These are phyloP conservation scores for Aspergillus vadensis DNA, from an alignment of 2,329 filamentous ascomycete genomes.

Conservation along the genomic window DNA sequence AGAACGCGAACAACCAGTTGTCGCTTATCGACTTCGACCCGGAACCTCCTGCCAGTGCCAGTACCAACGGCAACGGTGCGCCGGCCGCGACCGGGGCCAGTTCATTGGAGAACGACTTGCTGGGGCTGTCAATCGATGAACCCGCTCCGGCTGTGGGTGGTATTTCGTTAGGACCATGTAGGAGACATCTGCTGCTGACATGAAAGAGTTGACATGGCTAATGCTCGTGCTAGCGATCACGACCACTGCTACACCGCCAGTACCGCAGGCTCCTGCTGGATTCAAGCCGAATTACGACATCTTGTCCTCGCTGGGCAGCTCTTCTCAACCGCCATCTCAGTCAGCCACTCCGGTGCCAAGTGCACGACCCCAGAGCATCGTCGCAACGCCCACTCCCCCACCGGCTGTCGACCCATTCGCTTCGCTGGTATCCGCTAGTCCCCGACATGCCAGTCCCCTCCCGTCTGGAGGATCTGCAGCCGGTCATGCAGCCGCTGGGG, in stretches of 20 bases:
- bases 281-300: conserved; percentile 60
- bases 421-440: conserved; percentile 54
- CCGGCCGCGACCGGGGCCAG: conserved; percentile 56
- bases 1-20: conserved; percentile 73
- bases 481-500: conserved; percentile 20
- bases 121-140: conserved; percentile 81
- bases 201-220: conserved; percentile 35
- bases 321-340: conserved; percentile 51
- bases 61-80: conserved; percentile 47
- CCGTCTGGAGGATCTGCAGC: conserved; percentile 27
- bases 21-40: conserved; percentile 89
- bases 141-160: conserved; percentile 74
- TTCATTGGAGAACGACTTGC: conserved; percentile 82
- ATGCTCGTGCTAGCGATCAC: conserved; percentile 38
- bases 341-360: conserved; percentile 53
- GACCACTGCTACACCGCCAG: conserved; percentile 31
- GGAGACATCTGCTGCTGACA: conserved; percentile 25
- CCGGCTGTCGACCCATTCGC: conserved; percentile 62
- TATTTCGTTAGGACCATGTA: conserved; percentile 79
- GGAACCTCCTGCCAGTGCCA: conserved; percentile 52
- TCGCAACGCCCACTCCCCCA: conserved; percentile 38
- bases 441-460: conserved; percentile 50
- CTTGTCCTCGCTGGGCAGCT: conserved; percentile 54
- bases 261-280: conserved; percentile 47
- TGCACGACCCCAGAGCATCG: conserved; percentile 31